These are phyloP conservation scores for Saturnispora dispora DNA, from an alignment of 805 yeast genomes.

Conservation along the genomic window DNA sequence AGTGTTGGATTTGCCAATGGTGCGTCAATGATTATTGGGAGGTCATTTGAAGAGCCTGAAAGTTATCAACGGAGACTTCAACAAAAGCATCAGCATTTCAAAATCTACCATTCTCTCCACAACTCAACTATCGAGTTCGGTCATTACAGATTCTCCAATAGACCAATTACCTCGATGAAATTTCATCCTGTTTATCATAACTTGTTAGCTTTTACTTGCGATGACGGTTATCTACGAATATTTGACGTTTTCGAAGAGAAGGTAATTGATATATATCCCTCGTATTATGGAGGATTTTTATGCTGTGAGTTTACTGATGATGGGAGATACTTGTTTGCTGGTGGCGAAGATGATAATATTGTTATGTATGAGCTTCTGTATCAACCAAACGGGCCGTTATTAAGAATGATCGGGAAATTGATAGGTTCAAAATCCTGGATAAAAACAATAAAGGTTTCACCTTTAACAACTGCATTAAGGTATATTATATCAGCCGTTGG, in stretches of 20 bases:
- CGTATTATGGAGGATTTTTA: slow-evolving; percentile 58
- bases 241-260: slow-evolving; percentile 40
- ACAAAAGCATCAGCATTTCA: background rate
- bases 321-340: slow-evolving; percentile 38
- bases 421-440: slow-evolving; percentile 50
- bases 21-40: slow-evolving; percentile 41
- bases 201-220: slow-evolving; percentile 44
- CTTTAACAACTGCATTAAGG: slow-evolving; percentile 24
- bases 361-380: slow-evolving; percentile 32
- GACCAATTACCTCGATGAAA: slow-evolving; percentile 43
- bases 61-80: slow-evolving; percentile 13
- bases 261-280: slow-evolving; percentile 46
- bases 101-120: background rate
- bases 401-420: slow-evolving; percentile 25
- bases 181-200: slow-evolving; percentile 34
- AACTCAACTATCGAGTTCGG: slow-evolving; percentile 29
- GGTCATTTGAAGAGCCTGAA: slow-evolving; percentile 40
- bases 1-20: slow-evolving; percentile 60
- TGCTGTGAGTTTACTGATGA: slow-evolving; percentile 41
- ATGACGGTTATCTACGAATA: slow-evolving; percentile 55
- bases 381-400: slow-evolving; percentile 4
- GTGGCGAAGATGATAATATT: slow-evolving; percentile 47
- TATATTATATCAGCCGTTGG: slow-evolving; percentile 47
- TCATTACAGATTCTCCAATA: slow-evolving; percentile 53
- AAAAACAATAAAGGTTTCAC: slow-evolving; percentile 34